Evolutionary conservation across 495 filamentous ascomycete genomes (phyloP), one percentile per base, ranked within the genome.

Genomic region (Rhypophila decipiens): DNA sequence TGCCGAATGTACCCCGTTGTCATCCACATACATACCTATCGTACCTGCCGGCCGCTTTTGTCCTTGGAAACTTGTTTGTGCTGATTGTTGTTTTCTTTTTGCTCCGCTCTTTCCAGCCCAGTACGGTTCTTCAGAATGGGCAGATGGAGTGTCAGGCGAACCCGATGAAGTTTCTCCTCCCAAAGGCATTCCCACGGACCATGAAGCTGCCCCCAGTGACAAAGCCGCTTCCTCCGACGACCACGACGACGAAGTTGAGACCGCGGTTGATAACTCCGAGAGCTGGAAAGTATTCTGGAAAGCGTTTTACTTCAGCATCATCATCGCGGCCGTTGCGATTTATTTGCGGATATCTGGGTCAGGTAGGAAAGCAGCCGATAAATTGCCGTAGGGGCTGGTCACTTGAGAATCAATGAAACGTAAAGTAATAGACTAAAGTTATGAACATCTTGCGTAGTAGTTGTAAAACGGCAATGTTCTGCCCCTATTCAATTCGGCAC

Each of bases 281-380:
- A 58, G 56, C 17, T 70, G 59, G 59, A 57, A 58, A 10, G 37
- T 67, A 40, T 8, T 61, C 33, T 58, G 61, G 46, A 70, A 69
- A 61, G 60, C 57, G 11, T 49, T 66, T 24, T 46, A 73, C 37
- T 68, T 75, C 40, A 56, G 58, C 40, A 52, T 68, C 29, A 58
- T 75, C 31, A 37, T 69, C 2, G 59, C 44, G 5, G 62, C 59
- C 12, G 44, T 71, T 41, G 62, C 46, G 9, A 39, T 61, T 33
- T 70, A 63, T 53, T 20, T 70, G 13, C 63, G 67, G 45, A 23
- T 57, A 10, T 55, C 54, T 22, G 46, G 31, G 18, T 34, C 11
- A 31, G 24, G 17, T n/a, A 31, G 27, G 27, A 7, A 13, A 31
- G 27, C 27, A 31, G 27, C n/a, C n/a, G n/a, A n/a, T n/a, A n/a